Percentiles rank a stretch among this genome's conserved stretches.
These are phyloP conservation scores for Penicillium occitanis DNA, from an alignment of 2,329 filamentous ascomycete species.

Conservation along the genomic window DNA sequence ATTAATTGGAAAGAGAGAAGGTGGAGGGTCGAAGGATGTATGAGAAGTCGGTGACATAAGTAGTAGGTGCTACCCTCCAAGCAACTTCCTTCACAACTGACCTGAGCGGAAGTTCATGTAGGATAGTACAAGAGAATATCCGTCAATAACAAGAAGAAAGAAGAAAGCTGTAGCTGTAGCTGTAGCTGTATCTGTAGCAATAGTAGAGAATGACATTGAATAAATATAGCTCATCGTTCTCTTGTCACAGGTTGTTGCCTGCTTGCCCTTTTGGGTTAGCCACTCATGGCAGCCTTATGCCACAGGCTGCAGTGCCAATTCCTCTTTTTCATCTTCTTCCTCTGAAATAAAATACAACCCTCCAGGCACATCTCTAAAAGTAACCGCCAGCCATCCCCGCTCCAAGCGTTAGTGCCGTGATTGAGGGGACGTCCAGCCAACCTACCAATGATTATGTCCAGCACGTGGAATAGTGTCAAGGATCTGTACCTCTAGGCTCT, in stretches of 20 bases:
- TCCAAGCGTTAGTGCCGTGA: background rate
- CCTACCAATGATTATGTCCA: background rate
- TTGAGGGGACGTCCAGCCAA: background rate
- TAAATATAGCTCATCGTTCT: background rate
- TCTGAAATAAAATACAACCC: background rate
- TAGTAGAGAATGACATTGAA: background rate
- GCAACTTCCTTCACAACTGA: background rate
- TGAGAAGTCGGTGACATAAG: slow-evolving; percentile 1
- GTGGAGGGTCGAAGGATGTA: background rate
- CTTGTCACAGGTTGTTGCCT: slow-evolving; percentile 13
- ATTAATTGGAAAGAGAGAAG: background rate
- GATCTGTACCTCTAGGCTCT: background rate
- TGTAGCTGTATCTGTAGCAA: background rate
- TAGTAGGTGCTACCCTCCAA: background rate
- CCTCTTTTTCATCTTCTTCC: background rate
- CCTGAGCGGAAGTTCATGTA: background rate
- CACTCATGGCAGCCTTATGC: slow-evolving; percentile 1
- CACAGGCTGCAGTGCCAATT: slow-evolving; percentile 1
- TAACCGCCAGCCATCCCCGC: background rate
- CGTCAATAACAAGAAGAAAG: background rate
- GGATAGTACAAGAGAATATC: background rate
- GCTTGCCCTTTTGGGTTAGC: slow-evolving; percentile 6
- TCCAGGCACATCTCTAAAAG: background rate
- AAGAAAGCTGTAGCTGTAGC: background rate
- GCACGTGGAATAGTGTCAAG: background rate